phyloP scores from a whole-genome alignment of 768 basidiomycete genomes.

The Pleurotus platypus region DNA sequence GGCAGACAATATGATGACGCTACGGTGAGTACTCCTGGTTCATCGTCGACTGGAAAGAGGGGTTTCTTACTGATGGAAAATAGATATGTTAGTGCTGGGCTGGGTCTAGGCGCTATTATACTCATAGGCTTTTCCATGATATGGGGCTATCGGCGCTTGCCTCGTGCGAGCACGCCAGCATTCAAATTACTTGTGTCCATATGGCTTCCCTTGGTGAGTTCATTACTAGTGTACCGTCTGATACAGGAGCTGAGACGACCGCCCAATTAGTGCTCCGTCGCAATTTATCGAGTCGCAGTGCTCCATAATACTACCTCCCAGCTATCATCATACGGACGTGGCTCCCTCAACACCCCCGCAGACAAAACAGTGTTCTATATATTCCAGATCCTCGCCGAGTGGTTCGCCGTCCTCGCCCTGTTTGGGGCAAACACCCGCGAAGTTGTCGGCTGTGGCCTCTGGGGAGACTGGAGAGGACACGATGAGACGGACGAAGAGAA shows the following conservation, averaged over 20 bases:
- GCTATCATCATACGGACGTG: conserved; percentile 25
- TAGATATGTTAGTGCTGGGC: conserved; percentile 22
- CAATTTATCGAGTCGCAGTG: conserved; percentile 36
- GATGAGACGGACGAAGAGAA: conserved; percentile 27
- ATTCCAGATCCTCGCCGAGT: conserved; percentile 43
- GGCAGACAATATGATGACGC: conserved; percentile 13
- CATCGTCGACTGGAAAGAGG: not conserved
- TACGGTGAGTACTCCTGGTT: conserved; percentile 16
- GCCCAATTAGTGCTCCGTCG: conserved; percentile 22
- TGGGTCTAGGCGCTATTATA: conserved; percentile 11
- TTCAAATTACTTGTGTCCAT: conserved; percentile 17
- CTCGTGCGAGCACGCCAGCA: conserved; percentile 22
- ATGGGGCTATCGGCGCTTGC: conserved; percentile 21
- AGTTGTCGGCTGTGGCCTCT: conserved; percentile 28
- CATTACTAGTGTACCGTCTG: not conserved
- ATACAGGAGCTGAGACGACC: not conserved
- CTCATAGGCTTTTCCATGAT: conserved; percentile 13
- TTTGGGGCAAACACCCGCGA: conserved; percentile 28
- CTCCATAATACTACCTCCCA: conserved; percentile 32
- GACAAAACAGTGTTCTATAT: conserved; percentile 41
- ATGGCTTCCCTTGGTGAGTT: conserved; percentile 27
- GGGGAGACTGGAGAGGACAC: conserved; percentile 24
- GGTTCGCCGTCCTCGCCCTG: conserved; percentile 27
- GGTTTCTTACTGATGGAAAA: not conserved
- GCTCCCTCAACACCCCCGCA: conserved; percentile 26